Percentiles rank a stretch among this genome's conserved stretches.
These are phyloP conservation scores for Plantago lanceolata DNA, from an alignment of 305 asterid genomes.

Conservation along the genomic window DNA sequence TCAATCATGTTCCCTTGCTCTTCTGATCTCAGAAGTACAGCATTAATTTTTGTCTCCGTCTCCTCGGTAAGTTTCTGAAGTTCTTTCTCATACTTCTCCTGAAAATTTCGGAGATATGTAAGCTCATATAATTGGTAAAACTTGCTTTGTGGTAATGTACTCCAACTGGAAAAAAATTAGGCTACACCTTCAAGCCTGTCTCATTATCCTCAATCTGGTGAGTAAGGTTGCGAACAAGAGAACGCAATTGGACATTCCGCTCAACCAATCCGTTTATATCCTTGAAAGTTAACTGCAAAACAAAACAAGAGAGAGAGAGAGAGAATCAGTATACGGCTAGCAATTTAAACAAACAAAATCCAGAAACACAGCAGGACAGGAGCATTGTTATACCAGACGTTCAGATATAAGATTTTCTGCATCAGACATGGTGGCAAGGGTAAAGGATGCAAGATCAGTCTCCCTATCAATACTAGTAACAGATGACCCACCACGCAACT, in stretches of 20 bases:
- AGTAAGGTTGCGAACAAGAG: conserved; percentile 65
- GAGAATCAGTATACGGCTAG: conserved; percentile 12
- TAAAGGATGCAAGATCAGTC: conserved; percentile 28
- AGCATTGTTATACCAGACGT: conserved; percentile 42
- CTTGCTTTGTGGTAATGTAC: not conserved
- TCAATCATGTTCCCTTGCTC: conserved; percentile 86
- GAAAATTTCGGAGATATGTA: conserved; percentile 23
- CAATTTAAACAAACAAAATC: conserved; percentile 4
- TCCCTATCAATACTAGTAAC: conserved; percentile 35
- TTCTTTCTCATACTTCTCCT: conserved; percentile 71
- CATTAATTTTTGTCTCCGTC: conserved; percentile 60
- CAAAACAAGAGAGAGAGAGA: conserved; percentile 18
- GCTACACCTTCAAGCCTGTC: conserved; percentile 58
- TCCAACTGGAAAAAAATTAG: conserved; percentile 13
- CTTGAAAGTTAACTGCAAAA: conserved; percentile 82
- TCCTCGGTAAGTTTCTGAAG: conserved; percentile 58
- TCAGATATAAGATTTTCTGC: conserved; percentile 44
- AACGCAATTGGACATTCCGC: conserved; percentile 73
- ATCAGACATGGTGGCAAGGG: conserved; percentile 37
- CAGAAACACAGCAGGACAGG: not conserved
- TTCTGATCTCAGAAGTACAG: conserved; percentile 70
- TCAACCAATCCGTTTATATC: conserved; percentile 91
- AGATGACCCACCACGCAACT: conserved; percentile 80
- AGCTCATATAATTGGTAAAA: conserved; percentile 17
- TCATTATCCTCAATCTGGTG: conserved; percentile 70